Evolutionary conservation across 176 grass and related monocot species (phyloP).

Genomic region (Typha latifolia): DNA sequence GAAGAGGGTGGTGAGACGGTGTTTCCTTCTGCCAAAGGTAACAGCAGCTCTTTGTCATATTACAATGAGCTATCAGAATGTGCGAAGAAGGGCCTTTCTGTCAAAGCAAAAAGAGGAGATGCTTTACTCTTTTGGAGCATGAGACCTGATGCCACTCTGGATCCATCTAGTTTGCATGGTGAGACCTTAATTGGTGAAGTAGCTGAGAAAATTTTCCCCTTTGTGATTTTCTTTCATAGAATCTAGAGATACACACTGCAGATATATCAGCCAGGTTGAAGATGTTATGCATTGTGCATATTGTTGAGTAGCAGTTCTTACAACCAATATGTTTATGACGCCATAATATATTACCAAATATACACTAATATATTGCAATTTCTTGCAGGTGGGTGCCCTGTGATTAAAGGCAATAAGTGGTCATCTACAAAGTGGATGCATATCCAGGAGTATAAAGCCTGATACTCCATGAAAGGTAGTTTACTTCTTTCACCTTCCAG

Average conservation of each 20-base stretch:
- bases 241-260: neutral
- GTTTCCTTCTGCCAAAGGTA: slow-evolving; percentile 56
- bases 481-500: neutral
- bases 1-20: slow-evolving; percentile 96
- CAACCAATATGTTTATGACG: neutral
- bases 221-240: neutral
- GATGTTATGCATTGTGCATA: neutral
- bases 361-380: neutral
- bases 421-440: slow-evolving; percentile 96
- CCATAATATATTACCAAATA: neutral
- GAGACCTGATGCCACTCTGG: slow-evolving; percentile 73
- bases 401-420: slow-evolving; percentile 90
- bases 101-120: slow-evolving; percentile 91
- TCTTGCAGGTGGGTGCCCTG: slow-evolving; percentile 69
- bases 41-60: slow-evolving; percentile 73
- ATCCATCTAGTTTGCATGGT: slow-evolving; percentile 91
- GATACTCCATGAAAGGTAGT: slow-evolving; percentile 35
- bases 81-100: slow-evolving; percentile 64
- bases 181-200: slow-evolving; percentile 18
- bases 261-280: neutral
- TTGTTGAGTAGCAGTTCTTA: neutral
- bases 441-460: slow-evolving; percentile 70
- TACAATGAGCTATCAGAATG: slow-evolving; percentile 84
- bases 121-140: slow-evolving; percentile 99
- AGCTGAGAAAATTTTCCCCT: neutral